Conservation (phyloP, 73 alveolate species). For the Effrenium voratum region DNA sequence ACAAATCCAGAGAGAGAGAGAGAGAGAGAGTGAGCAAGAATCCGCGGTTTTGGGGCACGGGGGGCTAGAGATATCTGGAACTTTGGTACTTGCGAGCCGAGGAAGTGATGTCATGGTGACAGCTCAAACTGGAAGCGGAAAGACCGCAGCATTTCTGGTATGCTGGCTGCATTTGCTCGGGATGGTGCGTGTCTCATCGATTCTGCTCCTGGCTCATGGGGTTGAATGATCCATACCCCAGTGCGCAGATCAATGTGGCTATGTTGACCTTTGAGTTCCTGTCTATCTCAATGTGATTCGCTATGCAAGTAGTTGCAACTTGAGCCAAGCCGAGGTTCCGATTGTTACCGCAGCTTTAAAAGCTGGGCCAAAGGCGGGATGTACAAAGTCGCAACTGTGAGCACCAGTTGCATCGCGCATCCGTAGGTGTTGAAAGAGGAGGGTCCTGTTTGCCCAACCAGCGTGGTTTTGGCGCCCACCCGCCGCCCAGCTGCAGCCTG, state of each 20-base stretch:
- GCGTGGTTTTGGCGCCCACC: conserved; percentile 78
- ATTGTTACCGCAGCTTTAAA: conserved; percentile 90
- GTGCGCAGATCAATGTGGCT: background rate
- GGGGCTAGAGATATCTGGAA: background rate
- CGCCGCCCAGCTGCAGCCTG: too few relatives aligned
- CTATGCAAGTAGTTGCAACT: too few relatives aligned
- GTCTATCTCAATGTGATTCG: too few relatives aligned
- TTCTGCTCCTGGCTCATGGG: background rate
- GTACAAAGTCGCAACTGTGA: background rate
- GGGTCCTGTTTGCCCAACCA: conserved; percentile 67
- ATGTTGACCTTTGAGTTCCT: background rate
- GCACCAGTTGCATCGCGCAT: too few relatives aligned
- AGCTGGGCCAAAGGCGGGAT: conserved; percentile 61
- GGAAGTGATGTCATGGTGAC: conserved; percentile 95
- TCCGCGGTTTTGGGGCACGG: too few relatives aligned
- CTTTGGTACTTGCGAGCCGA: background rate
- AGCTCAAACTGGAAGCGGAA: conserved; percentile 99
- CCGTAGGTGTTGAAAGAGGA: conserved; percentile 41
- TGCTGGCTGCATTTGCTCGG: background rate
- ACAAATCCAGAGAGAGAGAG: too few relatives aligned
- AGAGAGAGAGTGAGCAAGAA: too few relatives aligned
- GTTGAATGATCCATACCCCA: background rate
- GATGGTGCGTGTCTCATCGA: background rate
- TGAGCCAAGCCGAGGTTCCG: too few relatives aligned
- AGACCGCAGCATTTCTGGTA: conserved; percentile 97